phyloP scores from a whole-genome alignment of 2,329 filamentous ascomycete species.

The Aspergillus puulaauensis region DNA sequence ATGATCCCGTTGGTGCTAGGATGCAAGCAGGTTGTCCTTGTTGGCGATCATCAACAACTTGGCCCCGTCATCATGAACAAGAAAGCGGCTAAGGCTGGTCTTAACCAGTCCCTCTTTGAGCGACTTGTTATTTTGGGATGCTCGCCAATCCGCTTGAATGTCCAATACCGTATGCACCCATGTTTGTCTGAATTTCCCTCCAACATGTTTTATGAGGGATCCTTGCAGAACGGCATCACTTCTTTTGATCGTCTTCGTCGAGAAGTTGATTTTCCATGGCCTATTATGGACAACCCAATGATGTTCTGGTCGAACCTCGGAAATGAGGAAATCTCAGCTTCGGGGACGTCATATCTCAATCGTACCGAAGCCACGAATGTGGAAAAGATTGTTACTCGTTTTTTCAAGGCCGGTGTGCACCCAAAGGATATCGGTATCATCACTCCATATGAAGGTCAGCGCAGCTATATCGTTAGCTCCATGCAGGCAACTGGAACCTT shows the following conservation, averaged over 20 bases:
- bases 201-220: conserved; percentile 99
- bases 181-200: conserved; percentile 96
- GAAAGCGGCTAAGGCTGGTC: conserved; percentile 94
- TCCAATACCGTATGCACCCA: conserved; percentile 99
- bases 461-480: conserved; percentile 97
- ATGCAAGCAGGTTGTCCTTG: conserved; percentile 98
- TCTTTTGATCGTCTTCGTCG: conserved; percentile 82
- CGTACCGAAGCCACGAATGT: conserved; percentile 96
- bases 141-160: conserved; percentile 87
- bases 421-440: conserved; percentile 94
- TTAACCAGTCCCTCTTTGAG: conserved; percentile 98
- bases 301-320: conserved; percentile 99
- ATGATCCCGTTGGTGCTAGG: conserved; percentile 97
- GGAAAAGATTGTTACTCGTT: conserved; percentile 96
- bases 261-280: conserved; percentile 98
- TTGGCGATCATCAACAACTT: conserved; percentile 96
- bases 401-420: conserved; percentile 98
- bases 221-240: conserved; percentile 93
- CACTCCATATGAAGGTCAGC: conserved; percentile 96
- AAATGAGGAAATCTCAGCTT: conserved; percentile 96
- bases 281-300: conserved; percentile 90
- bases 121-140: conserved; percentile 89
- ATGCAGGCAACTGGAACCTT: conserved; percentile 98
- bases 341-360: conserved; percentile 96
- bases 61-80: conserved; percentile 99